Conservation (phyloP, 2,329 filamentous ascomycete genomes). For the Fusarium udum region DNA sequence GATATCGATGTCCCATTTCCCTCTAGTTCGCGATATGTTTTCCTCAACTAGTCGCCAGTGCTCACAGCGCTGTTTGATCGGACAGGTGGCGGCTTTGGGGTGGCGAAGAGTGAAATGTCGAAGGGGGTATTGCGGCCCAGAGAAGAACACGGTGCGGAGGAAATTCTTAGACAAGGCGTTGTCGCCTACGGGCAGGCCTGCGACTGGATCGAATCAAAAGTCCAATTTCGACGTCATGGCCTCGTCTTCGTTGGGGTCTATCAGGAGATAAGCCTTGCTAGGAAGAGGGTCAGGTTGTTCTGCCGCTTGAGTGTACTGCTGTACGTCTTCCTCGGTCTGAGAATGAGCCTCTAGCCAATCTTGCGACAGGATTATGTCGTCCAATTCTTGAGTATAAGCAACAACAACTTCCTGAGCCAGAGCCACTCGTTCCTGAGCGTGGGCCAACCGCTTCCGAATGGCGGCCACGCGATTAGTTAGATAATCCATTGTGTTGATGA, state of each 20-base stretch:
- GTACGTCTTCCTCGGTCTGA: rapidly evolving
- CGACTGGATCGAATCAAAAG: neutral
- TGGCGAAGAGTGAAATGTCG: neutral
- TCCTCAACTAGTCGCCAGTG: neutral
- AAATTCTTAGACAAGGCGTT: neutral
- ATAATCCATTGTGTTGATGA: neutral
- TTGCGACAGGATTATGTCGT: neutral
- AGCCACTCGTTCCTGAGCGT: rapidly evolving
- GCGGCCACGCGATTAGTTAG: rapidly evolving
- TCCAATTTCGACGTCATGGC: rapidly evolving
- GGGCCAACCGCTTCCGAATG: too few species aligned
- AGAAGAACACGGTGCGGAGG: neutral
- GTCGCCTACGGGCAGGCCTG: rapidly evolving
- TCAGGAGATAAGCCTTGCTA: neutral
- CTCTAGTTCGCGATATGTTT: rapidly evolving
- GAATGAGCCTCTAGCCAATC: too few species aligned
- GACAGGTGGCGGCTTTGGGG: neutral
- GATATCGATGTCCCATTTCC: neutral
- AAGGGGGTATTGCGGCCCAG: rapidly evolving
- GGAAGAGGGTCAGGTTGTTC: neutral
- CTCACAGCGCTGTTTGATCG: neutral
- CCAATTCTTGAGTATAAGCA: neutral
- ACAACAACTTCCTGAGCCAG: too few species aligned
- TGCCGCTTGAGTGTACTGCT: too few species aligned
- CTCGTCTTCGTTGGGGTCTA: rapidly evolving